Evolutionary conservation across 1,284 basidiomycete genomes (phyloP), one percentile per base, ranked within the genome.

Genomic region (Cystobasidium sp.): DNA sequence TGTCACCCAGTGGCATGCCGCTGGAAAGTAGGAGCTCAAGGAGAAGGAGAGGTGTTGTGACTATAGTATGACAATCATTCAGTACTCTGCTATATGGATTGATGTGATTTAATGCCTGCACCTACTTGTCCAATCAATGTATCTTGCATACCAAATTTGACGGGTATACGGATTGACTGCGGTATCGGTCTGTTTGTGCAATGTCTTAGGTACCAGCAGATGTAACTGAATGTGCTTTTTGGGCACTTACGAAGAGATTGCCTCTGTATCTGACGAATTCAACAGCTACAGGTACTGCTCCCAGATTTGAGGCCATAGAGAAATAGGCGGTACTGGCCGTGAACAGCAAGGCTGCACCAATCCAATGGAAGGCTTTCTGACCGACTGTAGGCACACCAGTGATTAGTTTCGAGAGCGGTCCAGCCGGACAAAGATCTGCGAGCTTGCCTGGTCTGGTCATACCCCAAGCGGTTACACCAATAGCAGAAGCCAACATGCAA

Each of bases 221-320:
- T n/a, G 78, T 77, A 37, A 68, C 75, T 9, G 76, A n/a, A 65
- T 8, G 18, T 66, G 59, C 51, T 63, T n/a, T n/a, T 67, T 37
- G 18, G 18, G 62, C 55, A 67, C 77, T 78, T 75, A 55, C 47
- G 65, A 73, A 73, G 9, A 75, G 64, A 56, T 73, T 58, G 37
- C 37, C 18, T 39, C 63, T 44, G 52, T 71, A 59, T 22, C 85
- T 81, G 52, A 79, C 76, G 79, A 86, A 88, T 79, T 88, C 86
- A 71, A 86, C 84, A 2, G 62, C 70, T 75, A 88, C 80, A 51
- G 86, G 83, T 3, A 87, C 85, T 61, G 82, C 83, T 39, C 88
- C 88, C 67, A 89, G 84, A 80, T 89, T 84, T 12, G 87, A 87
- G 0, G 88, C 88, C 86, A 88, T 86, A 20, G 84, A 83, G 81